Base-by-base conservation (phyloP, 805 yeast genomes). In the Spathaspora boniae region DNA sequence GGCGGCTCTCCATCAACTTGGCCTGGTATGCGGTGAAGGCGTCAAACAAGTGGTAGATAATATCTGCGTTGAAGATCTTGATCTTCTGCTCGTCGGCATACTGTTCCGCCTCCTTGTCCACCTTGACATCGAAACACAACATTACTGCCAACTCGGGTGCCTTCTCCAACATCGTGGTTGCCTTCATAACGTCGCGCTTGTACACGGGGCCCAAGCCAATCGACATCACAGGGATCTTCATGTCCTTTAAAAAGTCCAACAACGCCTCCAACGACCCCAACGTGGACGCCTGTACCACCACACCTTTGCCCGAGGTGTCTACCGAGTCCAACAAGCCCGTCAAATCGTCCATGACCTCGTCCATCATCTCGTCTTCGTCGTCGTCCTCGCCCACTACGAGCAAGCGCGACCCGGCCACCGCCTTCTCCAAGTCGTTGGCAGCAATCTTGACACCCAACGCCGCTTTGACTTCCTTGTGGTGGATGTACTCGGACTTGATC, bases 141-240 rank as follows among this genome's bases (percentile, higher is more conserved):
- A 93, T 91, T n/a, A 91, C 84, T 2, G 99, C 98, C 49, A 61
- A 82, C 60, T 91, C 97, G 38, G 89, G 91, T 16, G 96, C 97
- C 63, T 83, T 88, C 45, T 93, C 98, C 58, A 93, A 73, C 98
- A 93, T 93, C 1, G 98, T 81, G 17, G 89, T 76, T 8, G 97
- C 96, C 59, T 88, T 86, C 95, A 93, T 93, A 31, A 93, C 96
- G 70, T 93, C 99, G 69, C 97, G 83, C 70, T 91, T 93, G 72
- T 68, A 93, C 26, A 93, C 98, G 36, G 99, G 98, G 54, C 99
- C 99, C 58, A 93, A 74, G 36, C 97, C 95, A 56, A 93, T 89
- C 23, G 96, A 85, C 96, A 91, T 88, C 24, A 93, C 99, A 15
- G 99, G 99, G 63, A 93, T 93, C 75, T 93, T 93, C 97, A 89